Conservation (phyloP, 2,329 filamentous ascomycete genomes). For the Tolypocladium ophioglossoides region DNA sequence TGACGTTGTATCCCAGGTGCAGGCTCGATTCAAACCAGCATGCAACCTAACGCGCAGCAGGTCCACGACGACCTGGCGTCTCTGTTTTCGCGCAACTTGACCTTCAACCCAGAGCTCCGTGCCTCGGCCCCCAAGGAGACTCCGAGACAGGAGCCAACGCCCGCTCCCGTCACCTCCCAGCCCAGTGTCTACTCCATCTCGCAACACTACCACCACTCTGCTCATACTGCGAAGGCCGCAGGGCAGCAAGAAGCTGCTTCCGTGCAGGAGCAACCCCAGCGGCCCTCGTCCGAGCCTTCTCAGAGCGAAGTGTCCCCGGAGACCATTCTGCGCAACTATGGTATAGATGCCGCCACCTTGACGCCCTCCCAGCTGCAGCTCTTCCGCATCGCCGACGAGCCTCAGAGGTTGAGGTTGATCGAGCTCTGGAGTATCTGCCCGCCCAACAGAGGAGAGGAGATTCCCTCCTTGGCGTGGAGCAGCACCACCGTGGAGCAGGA, state of each 20-base stretch:
- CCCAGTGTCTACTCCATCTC: slow-evolving; percentile 63
- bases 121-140: slow-evolving; percentile 11
- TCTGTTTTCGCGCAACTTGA: slow-evolving; percentile 70
- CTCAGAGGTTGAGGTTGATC: slow-evolving; percentile 64
- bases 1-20: not conserved
- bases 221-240: slow-evolving; percentile 40
- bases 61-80: slow-evolving; percentile 73
- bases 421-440: slow-evolving; percentile 81
- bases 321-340: slow-evolving; percentile 50
- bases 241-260: slow-evolving; percentile 15
- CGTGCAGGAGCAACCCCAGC: slow-evolving; percentile 24
- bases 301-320: slow-evolving; percentile 41
- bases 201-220: slow-evolving; percentile 75
- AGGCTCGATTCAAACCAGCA: not conserved
- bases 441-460: slow-evolving; percentile 46
- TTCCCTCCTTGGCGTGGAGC: slow-evolving; percentile 41
- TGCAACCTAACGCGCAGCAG: slow-evolving; percentile 32
- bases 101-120: slow-evolving; percentile 37
- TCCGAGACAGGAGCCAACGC: slow-evolving; percentile 19
- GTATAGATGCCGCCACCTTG: slow-evolving; percentile 58
- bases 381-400: slow-evolving; percentile 62
- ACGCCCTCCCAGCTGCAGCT: slow-evolving; percentile 67
- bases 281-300: slow-evolving; percentile 40
- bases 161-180: slow-evolving; percentile 14
- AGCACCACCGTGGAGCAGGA: slow-evolving; percentile 46